phyloP scores from a whole-genome alignment of 108 stramenopile species.

The Discostella pseudostelligera region DNA sequence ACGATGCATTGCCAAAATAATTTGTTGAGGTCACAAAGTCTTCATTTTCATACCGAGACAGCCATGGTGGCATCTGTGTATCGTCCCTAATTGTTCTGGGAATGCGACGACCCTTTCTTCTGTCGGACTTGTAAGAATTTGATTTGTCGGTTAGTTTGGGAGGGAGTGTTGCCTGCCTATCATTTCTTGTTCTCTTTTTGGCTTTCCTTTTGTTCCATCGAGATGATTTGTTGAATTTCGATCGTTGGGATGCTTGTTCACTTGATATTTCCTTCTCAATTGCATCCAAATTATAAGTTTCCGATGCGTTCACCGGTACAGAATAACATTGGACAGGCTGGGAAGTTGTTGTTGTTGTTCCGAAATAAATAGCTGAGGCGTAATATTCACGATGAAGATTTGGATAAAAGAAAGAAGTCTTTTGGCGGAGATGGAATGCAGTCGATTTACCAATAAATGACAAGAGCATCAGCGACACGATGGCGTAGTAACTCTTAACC shows the following conservation, averaged over 20 bases:
- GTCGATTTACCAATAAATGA: background rate
- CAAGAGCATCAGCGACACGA: background rate
- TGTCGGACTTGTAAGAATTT: background rate
- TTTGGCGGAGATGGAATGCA: background rate
- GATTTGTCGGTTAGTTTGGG: background rate
- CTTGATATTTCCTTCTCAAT: background rate
- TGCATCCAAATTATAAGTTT: constrained; percentile 6
- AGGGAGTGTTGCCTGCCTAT: background rate
- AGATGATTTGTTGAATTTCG: background rate
- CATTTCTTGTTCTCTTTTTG: background rate
- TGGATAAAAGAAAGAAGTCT: background rate
- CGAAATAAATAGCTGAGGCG: background rate
- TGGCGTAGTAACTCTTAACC: background rate
- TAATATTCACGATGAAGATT: background rate
- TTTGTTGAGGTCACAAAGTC: background rate
- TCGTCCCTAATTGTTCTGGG: background rate
- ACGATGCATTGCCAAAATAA: constrained; percentile 2
- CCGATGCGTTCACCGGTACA: background rate
- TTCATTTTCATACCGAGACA: constrained; percentile 33
- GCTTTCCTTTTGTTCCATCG: background rate
- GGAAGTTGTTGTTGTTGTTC: background rate
- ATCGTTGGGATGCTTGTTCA: background rate
- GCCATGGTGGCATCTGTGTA: constrained; percentile 32
- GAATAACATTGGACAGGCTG: background rate
- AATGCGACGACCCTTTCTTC: background rate